Conservation (phyloP, 2,329 filamentous ascomycete species). For the Neofusicoccum cordaticola region DNA sequence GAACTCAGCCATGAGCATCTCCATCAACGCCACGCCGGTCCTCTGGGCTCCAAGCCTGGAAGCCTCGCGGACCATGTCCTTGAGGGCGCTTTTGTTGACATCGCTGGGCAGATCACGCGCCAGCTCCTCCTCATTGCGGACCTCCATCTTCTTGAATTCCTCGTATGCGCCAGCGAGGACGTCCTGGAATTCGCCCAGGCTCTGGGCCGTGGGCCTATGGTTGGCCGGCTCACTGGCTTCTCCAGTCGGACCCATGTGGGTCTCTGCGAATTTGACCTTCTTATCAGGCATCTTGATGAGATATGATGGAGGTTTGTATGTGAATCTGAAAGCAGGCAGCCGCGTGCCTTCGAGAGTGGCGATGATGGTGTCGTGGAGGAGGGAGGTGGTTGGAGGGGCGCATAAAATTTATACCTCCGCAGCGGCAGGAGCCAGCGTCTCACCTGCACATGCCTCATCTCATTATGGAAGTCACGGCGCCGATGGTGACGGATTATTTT, state of each 20-base stretch:
- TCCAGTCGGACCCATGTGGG: background rate
- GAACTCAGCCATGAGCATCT: constrained; percentile 3
- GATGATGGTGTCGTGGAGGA: background rate
- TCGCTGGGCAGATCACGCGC: background rate
- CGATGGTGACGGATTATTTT: background rate
- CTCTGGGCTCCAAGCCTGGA: background rate
- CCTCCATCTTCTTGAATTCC: background rate
- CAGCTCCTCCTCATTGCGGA: background rate
- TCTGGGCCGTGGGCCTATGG: background rate
- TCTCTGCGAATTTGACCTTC: constrained; percentile 9
- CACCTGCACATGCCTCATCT: background rate
- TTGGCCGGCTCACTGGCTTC: background rate
- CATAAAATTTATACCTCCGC: background rate
- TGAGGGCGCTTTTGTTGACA: background rate
- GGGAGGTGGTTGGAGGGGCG: background rate
- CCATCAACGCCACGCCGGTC: background rate
- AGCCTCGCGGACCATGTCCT: background rate
- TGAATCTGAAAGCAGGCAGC: background rate
- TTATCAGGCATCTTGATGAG: background rate
- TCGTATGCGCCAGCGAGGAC: background rate
- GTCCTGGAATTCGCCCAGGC: constrained; percentile 3
- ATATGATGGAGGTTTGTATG: background rate
- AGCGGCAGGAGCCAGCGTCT: background rate
- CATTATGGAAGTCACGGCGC: background rate
- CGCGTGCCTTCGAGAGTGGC: background rate